Evolutionary conservation across 108 stramenopile species (phyloP).

Genomic region (Schizochytrium sp.): DNA sequence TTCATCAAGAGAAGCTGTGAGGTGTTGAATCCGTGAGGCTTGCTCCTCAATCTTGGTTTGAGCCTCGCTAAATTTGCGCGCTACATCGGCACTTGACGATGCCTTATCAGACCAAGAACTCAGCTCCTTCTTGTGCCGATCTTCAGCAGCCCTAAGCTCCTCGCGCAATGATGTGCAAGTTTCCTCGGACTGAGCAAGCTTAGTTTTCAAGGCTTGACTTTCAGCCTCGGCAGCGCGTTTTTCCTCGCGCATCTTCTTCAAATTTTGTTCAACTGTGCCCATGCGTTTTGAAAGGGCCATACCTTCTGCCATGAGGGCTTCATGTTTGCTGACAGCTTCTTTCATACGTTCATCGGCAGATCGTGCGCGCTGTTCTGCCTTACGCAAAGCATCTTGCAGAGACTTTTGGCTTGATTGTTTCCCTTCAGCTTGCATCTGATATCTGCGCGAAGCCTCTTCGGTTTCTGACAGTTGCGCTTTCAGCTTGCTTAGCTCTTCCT

Average conservation of each 20-base stretch:
- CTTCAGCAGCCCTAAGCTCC: slow-evolving; percentile 14
- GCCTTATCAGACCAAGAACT: background rate
- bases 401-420: background rate
- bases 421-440: background rate
- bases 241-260: slow-evolving; percentile 37
- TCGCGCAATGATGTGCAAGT: background rate
- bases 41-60: background rate
- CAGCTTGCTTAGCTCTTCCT: background rate
- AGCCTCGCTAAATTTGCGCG: background rate
- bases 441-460: background rate
- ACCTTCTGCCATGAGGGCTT: slow-evolving; percentile 40
- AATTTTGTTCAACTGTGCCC: background rate
- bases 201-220: background rate
- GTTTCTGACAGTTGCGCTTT: background rate
- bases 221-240: background rate
- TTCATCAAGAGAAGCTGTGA: slow-evolving; percentile 6
- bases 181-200: background rate
- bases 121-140: background rate
- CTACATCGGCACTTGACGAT: background rate
- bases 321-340: slow-evolving; percentile 4
- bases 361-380: slow-evolving; percentile 5
- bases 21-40: background rate
- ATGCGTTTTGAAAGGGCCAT: slow-evolving; percentile 18
- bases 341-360: background rate
- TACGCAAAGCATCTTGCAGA: slow-evolving; percentile 36